These are phyloP conservation scores for Daedalea quercina DNA, from an alignment of 768 basidiomycete genomes.

Conservation along the genomic window DNA sequence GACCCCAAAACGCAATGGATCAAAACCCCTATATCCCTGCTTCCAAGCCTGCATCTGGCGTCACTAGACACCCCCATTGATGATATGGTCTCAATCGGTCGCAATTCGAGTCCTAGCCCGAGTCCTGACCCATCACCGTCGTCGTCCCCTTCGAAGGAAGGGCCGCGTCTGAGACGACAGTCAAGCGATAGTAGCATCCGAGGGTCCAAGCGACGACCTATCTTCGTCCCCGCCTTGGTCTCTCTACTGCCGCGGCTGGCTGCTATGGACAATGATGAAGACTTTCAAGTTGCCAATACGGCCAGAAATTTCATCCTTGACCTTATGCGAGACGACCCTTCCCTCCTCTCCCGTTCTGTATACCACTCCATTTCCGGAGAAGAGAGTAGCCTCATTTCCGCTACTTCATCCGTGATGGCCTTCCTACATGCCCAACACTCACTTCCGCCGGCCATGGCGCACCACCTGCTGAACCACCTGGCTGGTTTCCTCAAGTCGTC, in stretches of 20 bases:
- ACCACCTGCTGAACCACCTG: slow-evolving; percentile 64
- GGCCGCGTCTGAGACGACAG: slow-evolving; percentile 44
- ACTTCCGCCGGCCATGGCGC: slow-evolving; percentile 59
- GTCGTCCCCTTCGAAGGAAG: slow-evolving; percentile 10
- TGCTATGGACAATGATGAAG: slow-evolving; percentile 43
- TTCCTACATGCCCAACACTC: slow-evolving; percentile 49
- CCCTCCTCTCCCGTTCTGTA: slow-evolving; percentile 54
- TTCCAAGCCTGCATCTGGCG: slow-evolving; percentile 53
- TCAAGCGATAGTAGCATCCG: slow-evolving; percentile 44
- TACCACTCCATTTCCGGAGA: slow-evolving; percentile 54
- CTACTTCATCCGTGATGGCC: slow-evolving; percentile 45
- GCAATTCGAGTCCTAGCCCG: slow-evolving; percentile 8
- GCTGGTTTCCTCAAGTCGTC: slow-evolving; percentile 58
- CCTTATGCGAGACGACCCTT: slow-evolving; percentile 70
- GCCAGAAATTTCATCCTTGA: slow-evolving; percentile 55
- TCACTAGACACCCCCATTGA: slow-evolving; percentile 20
- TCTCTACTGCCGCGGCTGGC: slow-evolving; percentile 49
- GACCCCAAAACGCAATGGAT: slow-evolving; percentile 55
- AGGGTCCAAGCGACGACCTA: slow-evolving; percentile 47
- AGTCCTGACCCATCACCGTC: slow-evolving; percentile 19
- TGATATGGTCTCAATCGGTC: not conserved
- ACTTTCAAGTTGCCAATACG: slow-evolving; percentile 46
- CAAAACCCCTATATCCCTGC: slow-evolving; percentile 57
- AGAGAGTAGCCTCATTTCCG: slow-evolving; percentile 37
- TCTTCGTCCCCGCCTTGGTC: slow-evolving; percentile 60